Conservation (phyloP, 176 grass and related monocot genomes). For the Pontederia crassipes region DNA sequence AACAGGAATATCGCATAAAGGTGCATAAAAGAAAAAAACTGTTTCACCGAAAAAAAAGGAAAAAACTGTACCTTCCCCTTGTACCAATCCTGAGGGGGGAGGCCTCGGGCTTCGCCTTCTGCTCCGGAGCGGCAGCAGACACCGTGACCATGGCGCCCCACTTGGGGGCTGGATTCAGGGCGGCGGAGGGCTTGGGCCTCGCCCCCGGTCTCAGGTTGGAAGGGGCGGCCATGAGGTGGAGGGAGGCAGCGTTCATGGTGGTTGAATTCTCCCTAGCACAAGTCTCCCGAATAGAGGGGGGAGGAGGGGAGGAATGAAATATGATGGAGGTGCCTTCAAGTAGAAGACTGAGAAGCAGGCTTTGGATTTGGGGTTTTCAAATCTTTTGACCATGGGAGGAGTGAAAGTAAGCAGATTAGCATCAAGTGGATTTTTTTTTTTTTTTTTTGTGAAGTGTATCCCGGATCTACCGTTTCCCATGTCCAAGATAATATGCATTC, state of each 20-base stretch:
- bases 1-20: background rate
- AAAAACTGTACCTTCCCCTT: constrained; percentile 66
- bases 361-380: too few species aligned
- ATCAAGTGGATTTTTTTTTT: too few species aligned
- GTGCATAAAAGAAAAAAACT: background rate
- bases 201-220: constrained; percentile 25
- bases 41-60: background rate
- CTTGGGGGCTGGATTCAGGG: constrained; percentile 9
- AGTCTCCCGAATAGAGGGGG: background rate
- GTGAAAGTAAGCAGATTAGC: too few species aligned
- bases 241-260: constrained; percentile 39
- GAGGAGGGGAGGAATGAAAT: too few species aligned
- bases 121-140: constrained; percentile 56
- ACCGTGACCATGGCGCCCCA: constrained; percentile 24
- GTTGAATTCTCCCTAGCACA: constrained; percentile 18
- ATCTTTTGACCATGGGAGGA: too few species aligned
- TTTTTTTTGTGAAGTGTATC: too few species aligned
- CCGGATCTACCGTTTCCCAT: too few species aligned
- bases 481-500: too few species aligned
- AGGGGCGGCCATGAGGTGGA: constrained; percentile 24
- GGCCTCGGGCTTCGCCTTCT: constrained; percentile 64
- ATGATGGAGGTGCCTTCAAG: too few species aligned
- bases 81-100: constrained; percentile 84
- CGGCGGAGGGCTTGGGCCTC: constrained; percentile 21
- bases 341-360: too few species aligned